Base-by-base conservation (phyloP, 108 stramenopile genomes). In the Nitzschia sp. region DNA sequence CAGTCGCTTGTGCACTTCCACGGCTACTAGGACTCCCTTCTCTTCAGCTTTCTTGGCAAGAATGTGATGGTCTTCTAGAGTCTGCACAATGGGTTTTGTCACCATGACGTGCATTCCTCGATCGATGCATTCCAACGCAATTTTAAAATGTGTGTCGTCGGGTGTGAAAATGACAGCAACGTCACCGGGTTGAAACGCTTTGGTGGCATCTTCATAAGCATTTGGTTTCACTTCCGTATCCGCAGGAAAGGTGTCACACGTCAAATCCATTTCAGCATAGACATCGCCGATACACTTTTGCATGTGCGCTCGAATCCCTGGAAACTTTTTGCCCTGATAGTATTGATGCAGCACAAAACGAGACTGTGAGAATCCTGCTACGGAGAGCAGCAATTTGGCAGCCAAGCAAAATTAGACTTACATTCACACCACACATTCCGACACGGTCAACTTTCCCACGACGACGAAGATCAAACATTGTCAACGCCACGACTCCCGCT, bases 61-160 rank as follows among this genome's bases (percentile, higher is more conserved):
- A 9, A 32, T 63, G 4, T 68, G 72, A 70, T 98, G 99, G 54
- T 99, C 82, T 54, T 89, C 85, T 27, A 98, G 68, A 0, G 92
- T 98, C 70, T 98, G 95, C 5, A 99, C 99, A 31, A 97, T 96
- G 1, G 99, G 99, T 64, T 99, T 99, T 36, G 99, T 99, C 2
- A 98, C 95, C 85, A 99, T 92, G 54, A 98, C 98, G 72, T 99
- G 99, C 85, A 98, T 81, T 28, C 99, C 99, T 6, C 70, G 68
- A 45, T 89, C 38, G 48, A 98, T 86, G 46, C 95, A 95, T 46
- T 82, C 87, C 78, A 96, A 48, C 31, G 99, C 98, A 66, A 99
- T 99, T 18, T 94, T 88, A 68, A 94, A 98, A 78, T 98, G 99
- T 17, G 98, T 98, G 70, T 98, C 99, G 71, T 98, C 99, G 4